These are phyloP conservation scores for Eimeria tenella DNA, from an alignment of 169 alveolate genomes.

Conservation along the genomic window DNA sequence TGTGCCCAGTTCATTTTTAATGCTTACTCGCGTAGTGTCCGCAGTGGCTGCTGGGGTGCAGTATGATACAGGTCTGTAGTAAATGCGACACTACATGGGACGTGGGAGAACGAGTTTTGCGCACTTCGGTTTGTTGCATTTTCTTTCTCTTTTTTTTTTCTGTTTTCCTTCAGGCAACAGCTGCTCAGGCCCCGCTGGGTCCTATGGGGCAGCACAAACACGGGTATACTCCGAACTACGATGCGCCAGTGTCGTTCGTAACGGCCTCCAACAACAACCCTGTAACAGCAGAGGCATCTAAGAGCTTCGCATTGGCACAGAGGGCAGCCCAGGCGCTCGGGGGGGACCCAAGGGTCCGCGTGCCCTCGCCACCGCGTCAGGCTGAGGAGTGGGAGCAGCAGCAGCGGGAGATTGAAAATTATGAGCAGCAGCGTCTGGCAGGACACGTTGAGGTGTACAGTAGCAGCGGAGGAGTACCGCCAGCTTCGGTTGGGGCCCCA, in stretches of 20 bases:
- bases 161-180: constrained; percentile 12
- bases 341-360: constrained; percentile 38
- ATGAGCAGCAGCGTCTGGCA: constrained; percentile 43
- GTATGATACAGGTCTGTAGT: no score
- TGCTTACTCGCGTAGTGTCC: no score
- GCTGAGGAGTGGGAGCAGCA: constrained; percentile 66
- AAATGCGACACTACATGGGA: no score
- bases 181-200: constrained; percentile 48
- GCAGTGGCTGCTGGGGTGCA: no score
- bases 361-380: constrained; percentile 50
- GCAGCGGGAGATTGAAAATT: constrained; percentile 56
- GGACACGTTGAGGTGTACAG: constrained; percentile 38
- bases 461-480: neutral
- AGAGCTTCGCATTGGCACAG: constrained; percentile 62
- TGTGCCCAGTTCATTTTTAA: no score
- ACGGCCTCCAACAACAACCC: constrained; percentile 24
- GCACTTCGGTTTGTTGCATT: no score
- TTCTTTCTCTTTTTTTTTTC: neutral
- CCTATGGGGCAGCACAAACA: constrained; percentile 59
- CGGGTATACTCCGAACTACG: constrained; percentile 23
- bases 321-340: constrained; percentile 63
- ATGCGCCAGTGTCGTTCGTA: constrained; percentile 56
- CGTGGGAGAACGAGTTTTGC: no score
- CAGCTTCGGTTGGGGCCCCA: neutral
- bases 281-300: constrained; percentile 47